Conservation (phyloP, 257 asterid genomes). For the Nicotiana tabacum region DNA sequence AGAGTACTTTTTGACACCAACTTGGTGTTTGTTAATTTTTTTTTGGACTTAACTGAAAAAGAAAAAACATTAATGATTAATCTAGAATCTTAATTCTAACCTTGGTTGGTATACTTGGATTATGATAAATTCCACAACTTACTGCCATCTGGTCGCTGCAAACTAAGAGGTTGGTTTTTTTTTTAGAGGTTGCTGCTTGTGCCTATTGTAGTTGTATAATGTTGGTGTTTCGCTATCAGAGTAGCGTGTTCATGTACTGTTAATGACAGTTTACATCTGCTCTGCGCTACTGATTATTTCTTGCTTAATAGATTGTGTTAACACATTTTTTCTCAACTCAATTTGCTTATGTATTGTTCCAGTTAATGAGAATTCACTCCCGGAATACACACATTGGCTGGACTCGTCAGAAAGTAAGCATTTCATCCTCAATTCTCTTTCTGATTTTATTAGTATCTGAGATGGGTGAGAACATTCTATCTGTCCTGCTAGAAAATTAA, state of each 20-base stretch:
- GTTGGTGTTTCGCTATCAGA: neutral
- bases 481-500: neutral
- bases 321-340: neutral
- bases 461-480: neutral
- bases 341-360: conserved; percentile 17
- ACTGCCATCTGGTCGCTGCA: neutral
- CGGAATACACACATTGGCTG: conserved; percentile 66
- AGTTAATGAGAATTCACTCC: conserved; percentile 76
- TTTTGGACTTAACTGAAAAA: neutral
- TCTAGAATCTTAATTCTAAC: neutral
- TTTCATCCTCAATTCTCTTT: conserved; percentile 1
- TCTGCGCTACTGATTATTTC: neutral
- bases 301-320: neutral
- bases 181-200: neutral
- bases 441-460: neutral
- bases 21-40: neutral
- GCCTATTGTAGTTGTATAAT: neutral
- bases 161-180: neutral
- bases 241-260: neutral
- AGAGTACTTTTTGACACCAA: neutral
- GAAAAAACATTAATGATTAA: neutral
- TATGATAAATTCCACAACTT: too few species aligned
- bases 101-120: neutral
- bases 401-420: conserved; percentile 93
- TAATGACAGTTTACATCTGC: neutral